Percentiles rank a stretch among this genome's conserved stretches.
Conservation (phyloP, 2,329 filamentous ascomycete species). For the Tolypocladium pustulatum region DNA sequence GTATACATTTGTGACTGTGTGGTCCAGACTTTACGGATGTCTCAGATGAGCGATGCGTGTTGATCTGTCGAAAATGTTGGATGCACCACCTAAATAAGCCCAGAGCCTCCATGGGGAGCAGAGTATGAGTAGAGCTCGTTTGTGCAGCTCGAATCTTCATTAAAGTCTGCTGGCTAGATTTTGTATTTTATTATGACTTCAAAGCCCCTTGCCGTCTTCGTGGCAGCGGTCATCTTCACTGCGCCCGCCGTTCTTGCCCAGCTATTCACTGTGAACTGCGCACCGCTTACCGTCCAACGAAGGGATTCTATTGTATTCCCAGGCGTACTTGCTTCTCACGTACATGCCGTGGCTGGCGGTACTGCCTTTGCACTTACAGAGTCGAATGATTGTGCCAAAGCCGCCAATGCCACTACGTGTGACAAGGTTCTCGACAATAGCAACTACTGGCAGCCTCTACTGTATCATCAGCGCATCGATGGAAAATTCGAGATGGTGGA, state of each 20-base stretch:
- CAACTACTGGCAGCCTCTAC: conserved; percentile 58
- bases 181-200: too few relatives aligned
- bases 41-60: neutral
- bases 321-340: conserved; percentile 40
- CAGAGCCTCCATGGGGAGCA: neutral
- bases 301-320: conserved; percentile 50
- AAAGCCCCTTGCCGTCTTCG: neutral
- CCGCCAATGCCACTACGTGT: conserved; percentile 54
- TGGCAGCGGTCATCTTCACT: neutral
- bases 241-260: conserved; percentile 4
- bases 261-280: conserved; percentile 16
- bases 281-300: conserved; percentile 26
- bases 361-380: conserved; percentile 47
- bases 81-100: neutral
- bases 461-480: conserved; percentile 40
- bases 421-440: conserved; percentile 49
- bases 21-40: neutral
- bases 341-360: conserved; percentile 53
- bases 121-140: neutral
- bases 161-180: too few relatives aligned
- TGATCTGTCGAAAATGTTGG: neutral
- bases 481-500: conserved; percentile 38
- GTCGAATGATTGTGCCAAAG: conserved; percentile 38
- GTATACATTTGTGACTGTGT: neutral
- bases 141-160: neutral